Conservation (phyloP, 805 yeast genomes). For the Lipomyces orientalis region DNA sequence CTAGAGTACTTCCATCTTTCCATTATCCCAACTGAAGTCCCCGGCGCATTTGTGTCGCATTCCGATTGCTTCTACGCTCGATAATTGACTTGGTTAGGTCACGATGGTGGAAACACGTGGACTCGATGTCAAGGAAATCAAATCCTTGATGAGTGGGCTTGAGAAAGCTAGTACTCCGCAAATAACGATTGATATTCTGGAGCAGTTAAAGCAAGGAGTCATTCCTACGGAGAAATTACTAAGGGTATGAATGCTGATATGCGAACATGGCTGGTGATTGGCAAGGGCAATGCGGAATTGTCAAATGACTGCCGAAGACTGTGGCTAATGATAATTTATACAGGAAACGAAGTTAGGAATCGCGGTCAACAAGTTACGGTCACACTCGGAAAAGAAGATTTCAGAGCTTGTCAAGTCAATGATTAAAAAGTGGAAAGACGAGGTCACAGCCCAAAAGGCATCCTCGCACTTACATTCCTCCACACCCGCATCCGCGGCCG, state of each 20-base stretch:
- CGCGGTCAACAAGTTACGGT: conserved; percentile 85
- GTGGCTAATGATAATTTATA: neutral
- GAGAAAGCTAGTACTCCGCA: conserved; percentile 74
- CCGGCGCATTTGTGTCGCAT: neutral
- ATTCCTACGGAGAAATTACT: conserved; percentile 83
- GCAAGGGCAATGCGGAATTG: neutral
- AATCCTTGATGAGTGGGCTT: conserved; percentile 68
- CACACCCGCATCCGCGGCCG: conserved; percentile 37
- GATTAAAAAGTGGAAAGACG: conserved; percentile 89
- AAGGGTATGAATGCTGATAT: conserved; percentile 51
- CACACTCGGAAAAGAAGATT: conserved; percentile 66
- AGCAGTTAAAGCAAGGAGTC: conserved; percentile 69
- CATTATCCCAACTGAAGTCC: neutral
- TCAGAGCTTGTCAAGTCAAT: conserved; percentile 76
- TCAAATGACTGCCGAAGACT: neutral
- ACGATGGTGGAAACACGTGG: conserved; percentile 6
- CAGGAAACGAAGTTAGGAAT: conserved; percentile 95
- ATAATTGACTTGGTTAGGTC: neutral
- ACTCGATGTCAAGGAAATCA: conserved; percentile 58
- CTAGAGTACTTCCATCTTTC: neutral
- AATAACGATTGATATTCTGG: conserved; percentile 69
- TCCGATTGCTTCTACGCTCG: neutral
- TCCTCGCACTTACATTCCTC: neutral
- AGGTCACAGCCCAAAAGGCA: conserved; percentile 58
- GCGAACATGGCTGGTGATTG: neutral